Percentiles rank a stretch among this genome's conserved stretches.
Evolutionary conservation across 2,329 filamentous ascomycete species (phyloP).

Genomic region (Neoarthrinium moseri): DNA sequence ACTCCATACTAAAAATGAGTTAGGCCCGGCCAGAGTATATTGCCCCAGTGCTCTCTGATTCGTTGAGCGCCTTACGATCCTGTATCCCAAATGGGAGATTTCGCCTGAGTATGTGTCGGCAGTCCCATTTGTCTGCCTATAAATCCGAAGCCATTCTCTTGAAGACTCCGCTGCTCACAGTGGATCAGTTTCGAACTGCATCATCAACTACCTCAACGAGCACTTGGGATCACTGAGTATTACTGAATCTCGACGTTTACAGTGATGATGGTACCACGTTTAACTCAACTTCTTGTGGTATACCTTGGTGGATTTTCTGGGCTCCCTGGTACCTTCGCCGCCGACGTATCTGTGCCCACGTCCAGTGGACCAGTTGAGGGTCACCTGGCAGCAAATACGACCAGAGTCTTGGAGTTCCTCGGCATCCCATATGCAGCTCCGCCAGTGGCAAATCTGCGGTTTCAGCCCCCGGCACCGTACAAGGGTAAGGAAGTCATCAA

Average conservation of each 20-base stretch:
- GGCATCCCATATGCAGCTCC: constrained; percentile 17
- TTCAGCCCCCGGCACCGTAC: constrained; percentile 11
- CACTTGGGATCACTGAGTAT: no score
- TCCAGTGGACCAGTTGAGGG: constrained; percentile 2
- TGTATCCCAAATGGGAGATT: no score
- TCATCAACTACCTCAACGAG: neutral
- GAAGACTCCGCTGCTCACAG: no score
- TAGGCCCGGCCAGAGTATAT: neutral
- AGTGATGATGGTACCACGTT: neutral
- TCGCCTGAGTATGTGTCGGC: no score
- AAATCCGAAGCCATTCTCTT: no score
- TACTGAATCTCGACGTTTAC: no score
- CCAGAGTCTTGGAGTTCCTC: constrained; percentile 4
- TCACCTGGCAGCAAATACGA: neutral
- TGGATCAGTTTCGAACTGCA: no score
- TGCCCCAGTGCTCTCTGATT: neutral
- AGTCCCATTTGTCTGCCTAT: no score
- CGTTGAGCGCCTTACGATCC: no score
- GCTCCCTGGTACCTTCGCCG: neutral
- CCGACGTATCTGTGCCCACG: neutral
- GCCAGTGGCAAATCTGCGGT: constrained; percentile 14
- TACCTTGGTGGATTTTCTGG: neutral
- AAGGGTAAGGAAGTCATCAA: constrained; percentile 1
- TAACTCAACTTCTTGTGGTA: neutral
- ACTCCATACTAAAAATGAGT: no score